phyloP scores from a whole-genome alignment of 225 moss, liverwort and hornwort genomes.

The Asterella californica region DNA sequence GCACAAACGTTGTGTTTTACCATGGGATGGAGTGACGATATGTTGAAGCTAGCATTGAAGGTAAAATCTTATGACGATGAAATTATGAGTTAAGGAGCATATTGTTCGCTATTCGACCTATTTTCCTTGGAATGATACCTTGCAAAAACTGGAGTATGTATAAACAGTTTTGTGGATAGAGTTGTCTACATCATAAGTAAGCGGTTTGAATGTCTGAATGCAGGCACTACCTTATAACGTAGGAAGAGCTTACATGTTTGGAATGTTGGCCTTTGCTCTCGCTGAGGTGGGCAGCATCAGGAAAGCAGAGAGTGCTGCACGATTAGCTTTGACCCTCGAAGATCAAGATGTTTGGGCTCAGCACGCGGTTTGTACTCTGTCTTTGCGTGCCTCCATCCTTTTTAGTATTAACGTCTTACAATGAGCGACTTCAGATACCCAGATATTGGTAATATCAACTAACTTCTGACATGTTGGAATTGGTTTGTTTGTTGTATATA shows the following conservation, averaged over 20 bases:
- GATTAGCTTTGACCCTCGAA: constrained; percentile 57
- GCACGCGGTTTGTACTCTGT: constrained; percentile 57
- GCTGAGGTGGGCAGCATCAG: constrained; percentile 59
- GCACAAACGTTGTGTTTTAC: constrained; percentile 69
- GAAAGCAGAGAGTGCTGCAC: constrained; percentile 65
- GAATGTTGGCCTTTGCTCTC: constrained; percentile 78
- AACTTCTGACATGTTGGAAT: neutral
- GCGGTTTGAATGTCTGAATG: neutral
- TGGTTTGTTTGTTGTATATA: neutral
- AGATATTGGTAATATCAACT: no score
- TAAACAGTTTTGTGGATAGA: neutral
- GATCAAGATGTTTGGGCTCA: constrained; percentile 74
- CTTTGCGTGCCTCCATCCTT: neutral
- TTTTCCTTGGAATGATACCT: neutral
- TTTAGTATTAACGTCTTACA: constrained; percentile 6
- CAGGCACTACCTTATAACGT: constrained; percentile 62
- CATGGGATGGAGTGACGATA: constrained; percentile 58
- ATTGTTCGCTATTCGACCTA: neutral
- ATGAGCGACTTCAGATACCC: neutral
- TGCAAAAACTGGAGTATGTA: neutral
- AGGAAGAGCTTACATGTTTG: constrained; percentile 64
- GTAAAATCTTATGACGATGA: constrained; percentile 3
- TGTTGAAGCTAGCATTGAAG: constrained; percentile 41
- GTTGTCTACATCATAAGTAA: neutral
- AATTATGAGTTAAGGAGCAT: neutral